A percentile compares a stretch with the other conserved stretches of the same genome.
Evolutionary conservation across 1,139 yeast genomes (phyloP).

Genomic region (Hyphopichia khmerensis): DNA sequence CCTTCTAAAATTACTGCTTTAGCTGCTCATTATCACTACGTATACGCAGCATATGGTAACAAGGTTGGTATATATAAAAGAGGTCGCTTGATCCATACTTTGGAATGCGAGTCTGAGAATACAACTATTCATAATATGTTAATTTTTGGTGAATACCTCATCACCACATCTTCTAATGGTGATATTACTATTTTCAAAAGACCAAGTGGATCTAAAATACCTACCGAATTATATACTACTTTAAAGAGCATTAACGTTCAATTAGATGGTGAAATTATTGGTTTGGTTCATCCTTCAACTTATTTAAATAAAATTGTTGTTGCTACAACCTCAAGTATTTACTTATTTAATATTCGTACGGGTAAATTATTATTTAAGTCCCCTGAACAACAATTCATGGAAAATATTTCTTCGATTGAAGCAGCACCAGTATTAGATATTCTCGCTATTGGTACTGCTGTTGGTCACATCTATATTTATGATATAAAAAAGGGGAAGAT

Average conservation of each 20-base stretch:
- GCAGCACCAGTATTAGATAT: conserved; percentile 86
- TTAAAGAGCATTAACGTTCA: conserved; percentile 50
- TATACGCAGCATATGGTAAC: conserved; percentile 74
- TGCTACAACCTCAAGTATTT: conserved; percentile 61
- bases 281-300: conserved; percentile 82
- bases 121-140: conserved; percentile 47
- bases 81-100: conserved; percentile 68
- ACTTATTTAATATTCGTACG: conserved; percentile 73
- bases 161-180: conserved; percentile 56
- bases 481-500: conserved; percentile 67
- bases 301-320: conserved; percentile 86
- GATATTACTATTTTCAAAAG: conserved; percentile 65
- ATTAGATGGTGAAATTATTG: conserved; percentile 68
- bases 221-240: conserved; percentile 67
- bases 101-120: conserved; percentile 33
- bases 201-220: conserved; percentile 44
- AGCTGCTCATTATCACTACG: conserved; percentile 80
- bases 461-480: conserved; percentile 66
- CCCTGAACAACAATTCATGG: conserved; percentile 44
- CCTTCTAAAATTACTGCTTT: conserved; percentile 67
- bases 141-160: conserved; percentile 78
- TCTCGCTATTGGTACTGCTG: conserved; percentile 71
- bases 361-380: conserved; percentile 71
- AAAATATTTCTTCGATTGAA: conserved; percentile 62
- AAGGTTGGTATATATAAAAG: conserved; percentile 78